Base-by-base conservation (phyloP, 352 stramenopile species). In the Globisporangium nunn region DNA sequence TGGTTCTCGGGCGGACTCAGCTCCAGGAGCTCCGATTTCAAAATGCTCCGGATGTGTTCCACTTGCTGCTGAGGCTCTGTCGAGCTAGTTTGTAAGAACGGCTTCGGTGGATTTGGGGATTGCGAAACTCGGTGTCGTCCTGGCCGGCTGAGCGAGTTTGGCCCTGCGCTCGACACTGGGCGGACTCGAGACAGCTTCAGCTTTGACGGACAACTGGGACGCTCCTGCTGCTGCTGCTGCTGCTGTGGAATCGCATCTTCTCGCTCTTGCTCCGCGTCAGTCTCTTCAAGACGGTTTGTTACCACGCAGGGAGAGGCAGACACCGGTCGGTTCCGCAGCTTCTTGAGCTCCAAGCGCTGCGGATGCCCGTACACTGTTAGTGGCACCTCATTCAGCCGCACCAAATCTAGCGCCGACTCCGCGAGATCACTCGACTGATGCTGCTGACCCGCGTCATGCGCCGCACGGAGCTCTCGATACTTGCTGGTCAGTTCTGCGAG, bases 31-130 rank as follows among this genome's bases (percentile, higher is more conserved):
- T 78, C 54, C 1, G 63, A 66, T 61, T 88, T 88, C 23, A 88
- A 48, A 5, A 82, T 47, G 47, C 75, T 88, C 23, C 75, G 67
- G 35, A 88, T 64, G 44, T 87, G 78, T 4, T 88, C 75, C 29
- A 70, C 62, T 30, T 70, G 48, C 41, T 79, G 55, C 8, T 55
- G 56, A 10, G 50, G 33, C 11, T 62, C 58, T 17, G 43, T 50
- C 35, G 30, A 18, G n/a, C 6, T 29, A 15, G 4, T 37, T 17
- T 49, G 44, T 10, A 53, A 29, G 15, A 63, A 58, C 14, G 35
- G 44, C 29, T 63, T 58, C 18, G 17, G 23, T 23, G 23, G 17
- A 12, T 12, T 28, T 43, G 37, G 57, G 35, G 40, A 29, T 11
- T 47, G 15, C 6, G 14, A 4, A 47, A n/a, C 23, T 23, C 39